These are phyloP conservation scores for Rhododendron henanense DNA, from an alignment of 148 eudicot genomes.

Conservation along the genomic window DNA sequence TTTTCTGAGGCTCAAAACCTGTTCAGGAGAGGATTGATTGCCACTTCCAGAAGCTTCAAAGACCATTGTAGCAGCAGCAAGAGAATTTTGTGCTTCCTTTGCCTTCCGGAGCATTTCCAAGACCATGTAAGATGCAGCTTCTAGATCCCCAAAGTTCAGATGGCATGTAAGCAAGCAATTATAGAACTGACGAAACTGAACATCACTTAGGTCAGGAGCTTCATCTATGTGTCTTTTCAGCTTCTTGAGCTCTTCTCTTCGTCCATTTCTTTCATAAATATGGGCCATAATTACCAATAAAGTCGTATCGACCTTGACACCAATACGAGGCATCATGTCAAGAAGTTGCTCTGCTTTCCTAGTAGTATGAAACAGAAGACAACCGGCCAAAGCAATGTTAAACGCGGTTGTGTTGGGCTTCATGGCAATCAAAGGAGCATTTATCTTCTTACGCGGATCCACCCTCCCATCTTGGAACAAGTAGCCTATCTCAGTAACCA, in stretches of 20 bases:
- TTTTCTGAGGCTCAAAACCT: constrained; percentile 13
- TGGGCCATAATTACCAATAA: constrained; percentile 73
- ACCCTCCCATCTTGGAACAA: constrained; percentile 83
- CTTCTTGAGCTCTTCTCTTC: constrained; percentile 86
- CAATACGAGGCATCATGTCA: constrained; percentile 85
- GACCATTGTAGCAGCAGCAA: constrained; percentile 52
- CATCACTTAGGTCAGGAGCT: constrained; percentile 49
- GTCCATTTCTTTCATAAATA: constrained; percentile 77
- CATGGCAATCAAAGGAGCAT: constrained; percentile 74
- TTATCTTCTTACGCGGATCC: constrained; percentile 90
- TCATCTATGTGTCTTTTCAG: constrained; percentile 80
- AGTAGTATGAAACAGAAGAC: constrained; percentile 65
- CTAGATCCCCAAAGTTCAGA: constrained; percentile 80
- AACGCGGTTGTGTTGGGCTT: constrained; percentile 67
- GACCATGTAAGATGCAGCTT: constrained; percentile 75
- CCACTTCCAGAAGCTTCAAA: constrained; percentile 37
- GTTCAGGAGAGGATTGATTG: constrained; percentile 7
- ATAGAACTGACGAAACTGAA: constrained; percentile 72
- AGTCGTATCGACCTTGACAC: constrained; percentile 63
- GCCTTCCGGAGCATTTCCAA: constrained; percentile 87
- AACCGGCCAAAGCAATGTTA: constrained; percentile 65
- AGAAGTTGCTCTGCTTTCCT: constrained; percentile 91
- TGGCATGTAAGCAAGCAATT: constrained; percentile 80
- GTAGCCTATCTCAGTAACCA: constrained; percentile 87
- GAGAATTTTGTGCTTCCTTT: constrained; percentile 72